Base-by-base conservation (phyloP, 2,329 filamentous ascomycete species). In the Ophiostoma piceae region DNA sequence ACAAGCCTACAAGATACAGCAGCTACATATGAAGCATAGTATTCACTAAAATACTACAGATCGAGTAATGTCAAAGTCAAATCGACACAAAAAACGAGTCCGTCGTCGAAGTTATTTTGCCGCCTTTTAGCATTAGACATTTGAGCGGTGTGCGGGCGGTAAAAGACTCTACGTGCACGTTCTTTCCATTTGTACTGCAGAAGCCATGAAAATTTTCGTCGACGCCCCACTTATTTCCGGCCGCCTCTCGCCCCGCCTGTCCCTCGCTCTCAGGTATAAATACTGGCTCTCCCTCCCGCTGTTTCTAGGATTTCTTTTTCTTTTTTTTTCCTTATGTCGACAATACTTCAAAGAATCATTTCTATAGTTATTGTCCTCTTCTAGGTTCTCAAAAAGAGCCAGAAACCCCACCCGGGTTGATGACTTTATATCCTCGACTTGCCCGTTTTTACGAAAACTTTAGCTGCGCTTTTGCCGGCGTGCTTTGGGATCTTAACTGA, bases 341-440 rank as follows among this genome's bases (percentile, higher is more conserved):
- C 84, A 85, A 86, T 86, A 86, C 83, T 85, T 85, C 80, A 86
- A 82, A 92, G 91, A 94, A 94, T 94, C 92, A 92, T 92, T 96
- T 96, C 91, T 96, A 94, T 93, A 97, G 92, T 94, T 89, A 86
- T 92, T 88, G 88, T 93, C 90, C 86, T 85, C 86, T 88, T 92
- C 91, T 95, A 90, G 92, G 88, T 90, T 94, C 87, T 88, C 88
- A 86, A 93, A 87, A 90, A 85, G 85, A 96, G 93, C 91, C 87
- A 92, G 90, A 94, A 90, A 92, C 87, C 88, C 88, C 87, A 94
- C 89, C 91, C 92, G 92, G 92, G 91, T 91, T 92, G 92, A 96
- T 95, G 92, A 96, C 81, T 82, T 77, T 77, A 65, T 92, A 90
- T 92, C 92, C 90, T 92, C 92, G 88, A 85, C 85, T 73, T 70